phyloP scores from a whole-genome alignment of 1,284 basidiomycete genomes.

The Ganoderma leucocontextum region DNA sequence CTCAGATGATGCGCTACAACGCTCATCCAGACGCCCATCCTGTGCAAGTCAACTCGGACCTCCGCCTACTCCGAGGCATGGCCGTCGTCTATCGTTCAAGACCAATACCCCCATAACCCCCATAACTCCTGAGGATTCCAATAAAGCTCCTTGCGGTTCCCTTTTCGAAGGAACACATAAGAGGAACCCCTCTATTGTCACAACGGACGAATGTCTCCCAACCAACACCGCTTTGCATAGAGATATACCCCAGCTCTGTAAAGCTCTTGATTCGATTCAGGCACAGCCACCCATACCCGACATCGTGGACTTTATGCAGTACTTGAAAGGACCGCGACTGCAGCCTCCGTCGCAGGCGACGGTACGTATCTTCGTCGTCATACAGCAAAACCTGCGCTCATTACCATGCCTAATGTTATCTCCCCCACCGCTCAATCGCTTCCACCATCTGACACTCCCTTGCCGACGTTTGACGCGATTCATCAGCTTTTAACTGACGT shows the following conservation, averaged over 20 bases:
- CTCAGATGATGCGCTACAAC: conserved; percentile 23
- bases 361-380: conserved; percentile 16
- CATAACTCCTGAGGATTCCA: conserved; percentile 1
- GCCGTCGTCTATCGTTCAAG: conserved; percentile 24
- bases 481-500: conserved; percentile 6
- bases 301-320: conserved; percentile 25
- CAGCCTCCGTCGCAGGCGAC: neutral
- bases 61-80: conserved; percentile 15
- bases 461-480: conserved; percentile 3
- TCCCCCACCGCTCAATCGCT: neutral
- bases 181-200: conserved; percentile 20
- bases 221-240: neutral
- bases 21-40: conserved; percentile 28
- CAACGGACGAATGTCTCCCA: conserved; percentile 8
- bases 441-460: neutral
- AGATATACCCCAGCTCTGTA: neutral
- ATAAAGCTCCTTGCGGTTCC: neutral
- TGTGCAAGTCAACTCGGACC: conserved; percentile 22
- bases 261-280: neutral
- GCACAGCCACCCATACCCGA: conserved; percentile 23
- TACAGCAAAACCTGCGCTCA: neutral
- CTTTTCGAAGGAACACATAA: conserved; percentile 18
- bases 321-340: conserved; percentile 9
- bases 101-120: conserved; percentile 11
- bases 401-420: neutral